Evolutionary conservation across 306 rosid species (phyloP).

Genomic region (Adenanthera pavonina): DNA sequence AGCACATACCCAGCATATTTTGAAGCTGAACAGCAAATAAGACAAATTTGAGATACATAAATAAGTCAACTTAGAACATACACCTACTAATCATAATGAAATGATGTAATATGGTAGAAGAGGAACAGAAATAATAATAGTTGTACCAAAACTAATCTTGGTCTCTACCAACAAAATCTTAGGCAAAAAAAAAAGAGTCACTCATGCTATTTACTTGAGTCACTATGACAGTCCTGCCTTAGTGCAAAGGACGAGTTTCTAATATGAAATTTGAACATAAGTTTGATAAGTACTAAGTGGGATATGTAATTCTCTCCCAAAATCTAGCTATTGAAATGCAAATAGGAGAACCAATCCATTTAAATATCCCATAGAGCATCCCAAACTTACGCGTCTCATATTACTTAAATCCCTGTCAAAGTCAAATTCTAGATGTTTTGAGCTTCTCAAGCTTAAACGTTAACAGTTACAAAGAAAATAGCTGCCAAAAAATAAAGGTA

Average conservation of each 20-base stretch:
- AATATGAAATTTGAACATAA: neutral
- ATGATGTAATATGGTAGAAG: neutral
- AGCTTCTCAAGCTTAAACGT: neutral
- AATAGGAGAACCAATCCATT: too few species aligned
- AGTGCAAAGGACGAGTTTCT: neutral
- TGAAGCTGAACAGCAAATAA: constrained; percentile 72
- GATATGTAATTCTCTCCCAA: too few species aligned
- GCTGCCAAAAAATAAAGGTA: neutral
- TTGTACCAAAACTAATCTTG: neutral
- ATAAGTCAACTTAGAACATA: neutral
- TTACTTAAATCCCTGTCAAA: too few species aligned
- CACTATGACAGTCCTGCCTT: neutral
- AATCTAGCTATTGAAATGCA: too few species aligned
- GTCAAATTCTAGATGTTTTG: neutral
- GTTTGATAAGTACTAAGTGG: too few species aligned
- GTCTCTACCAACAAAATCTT: neutral
- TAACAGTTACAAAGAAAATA: neutral
- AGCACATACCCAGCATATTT: constrained; percentile 93
- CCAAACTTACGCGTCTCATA: too few species aligned
- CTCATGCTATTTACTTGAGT: neutral
- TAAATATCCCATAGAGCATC: too few species aligned
- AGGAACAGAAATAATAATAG: neutral
- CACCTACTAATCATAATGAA: constrained; percentile 25
- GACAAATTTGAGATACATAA: constrained; percentile 28
- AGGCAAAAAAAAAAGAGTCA: too few species aligned